Conservation (phyloP, 2,329 filamentous ascomycete species). For the Arthrinium phaeospermum region DNA sequence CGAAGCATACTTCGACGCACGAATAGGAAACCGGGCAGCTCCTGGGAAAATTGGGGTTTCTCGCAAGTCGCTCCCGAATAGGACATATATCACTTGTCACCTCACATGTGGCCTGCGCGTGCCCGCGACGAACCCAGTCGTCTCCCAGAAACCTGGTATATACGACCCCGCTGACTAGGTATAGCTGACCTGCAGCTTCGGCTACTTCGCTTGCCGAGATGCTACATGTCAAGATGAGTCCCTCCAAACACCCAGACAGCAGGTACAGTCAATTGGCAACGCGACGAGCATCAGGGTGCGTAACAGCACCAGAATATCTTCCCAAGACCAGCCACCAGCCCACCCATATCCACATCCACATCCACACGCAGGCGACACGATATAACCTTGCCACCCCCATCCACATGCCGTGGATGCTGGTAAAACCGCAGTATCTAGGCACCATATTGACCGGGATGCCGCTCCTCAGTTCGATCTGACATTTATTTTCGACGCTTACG, state of each 20-base stretch:
- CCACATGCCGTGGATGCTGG: background rate
- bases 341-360: background rate
- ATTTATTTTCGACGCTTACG: background rate
- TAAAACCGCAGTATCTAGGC: background rate
- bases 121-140: background rate
- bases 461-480: constrained; percentile 7
- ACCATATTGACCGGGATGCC: background rate
- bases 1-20: background rate
- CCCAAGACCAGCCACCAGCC: background rate
- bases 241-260: background rate
- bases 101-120: background rate
- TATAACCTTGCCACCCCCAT: constrained; percentile 10
- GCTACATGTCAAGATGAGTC: background rate
- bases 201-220: constrained; percentile 1
- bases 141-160: constrained; percentile 12
- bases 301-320: background rate
- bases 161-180: constrained; percentile 4
- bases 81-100: constrained; percentile 3
- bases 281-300: background rate
- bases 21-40: background rate
- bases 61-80: constrained; percentile 5
- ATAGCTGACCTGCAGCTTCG: constrained; percentile 11
- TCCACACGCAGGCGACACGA: background rate
- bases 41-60: background rate
- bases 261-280: background rate